These are phyloP conservation scores for Myotisia sp. DNA, from an alignment of 2,329 filamentous ascomycete species.

Conservation along the genomic window DNA sequence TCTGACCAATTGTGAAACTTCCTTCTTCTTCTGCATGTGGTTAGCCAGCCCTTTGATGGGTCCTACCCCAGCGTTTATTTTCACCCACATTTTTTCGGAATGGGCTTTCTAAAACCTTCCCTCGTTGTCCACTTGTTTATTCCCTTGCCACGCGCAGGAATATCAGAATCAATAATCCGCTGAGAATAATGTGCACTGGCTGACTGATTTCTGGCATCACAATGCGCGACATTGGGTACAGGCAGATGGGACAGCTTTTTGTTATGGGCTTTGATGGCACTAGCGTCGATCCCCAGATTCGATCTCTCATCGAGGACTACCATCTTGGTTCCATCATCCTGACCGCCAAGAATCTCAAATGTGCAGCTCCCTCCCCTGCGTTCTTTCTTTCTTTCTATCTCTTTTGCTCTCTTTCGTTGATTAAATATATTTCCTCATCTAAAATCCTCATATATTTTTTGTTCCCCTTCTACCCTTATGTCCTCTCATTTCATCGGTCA, in stretches of 20 bases:
- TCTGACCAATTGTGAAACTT: too few species aligned
- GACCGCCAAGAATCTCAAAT: conserved; percentile 52
- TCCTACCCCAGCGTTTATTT: too few species aligned
- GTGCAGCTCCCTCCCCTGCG: conserved; percentile 22
- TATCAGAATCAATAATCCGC: neutral
- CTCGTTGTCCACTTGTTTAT: neutral
- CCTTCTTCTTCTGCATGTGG: too few species aligned
- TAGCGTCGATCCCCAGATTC: conserved; percentile 47
- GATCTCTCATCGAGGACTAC: conserved; percentile 47
- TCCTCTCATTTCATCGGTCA: neutral
- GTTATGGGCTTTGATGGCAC: conserved; percentile 57
- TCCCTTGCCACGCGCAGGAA: neutral
- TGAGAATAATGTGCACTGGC: conserved; percentile 14
- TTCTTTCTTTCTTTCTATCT: conserved; percentile 5
- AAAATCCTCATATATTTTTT: conserved; percentile 4
- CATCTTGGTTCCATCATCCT: conserved; percentile 73
- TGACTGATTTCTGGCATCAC: conserved; percentile 49
- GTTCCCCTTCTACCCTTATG: conserved; percentile 5
- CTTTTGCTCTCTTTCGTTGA: conserved; percentile 1
- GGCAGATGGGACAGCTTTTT: conserved; percentile 44
- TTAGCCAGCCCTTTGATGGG: too few species aligned
- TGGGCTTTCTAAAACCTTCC: too few species aligned
- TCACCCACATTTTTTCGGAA: too few species aligned
- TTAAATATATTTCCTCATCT: conserved; percentile 4
- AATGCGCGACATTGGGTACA: conserved; percentile 53